Conservation (phyloP, 2,329 filamentous ascomycete genomes). For the Huntiella savannae region DNA sequence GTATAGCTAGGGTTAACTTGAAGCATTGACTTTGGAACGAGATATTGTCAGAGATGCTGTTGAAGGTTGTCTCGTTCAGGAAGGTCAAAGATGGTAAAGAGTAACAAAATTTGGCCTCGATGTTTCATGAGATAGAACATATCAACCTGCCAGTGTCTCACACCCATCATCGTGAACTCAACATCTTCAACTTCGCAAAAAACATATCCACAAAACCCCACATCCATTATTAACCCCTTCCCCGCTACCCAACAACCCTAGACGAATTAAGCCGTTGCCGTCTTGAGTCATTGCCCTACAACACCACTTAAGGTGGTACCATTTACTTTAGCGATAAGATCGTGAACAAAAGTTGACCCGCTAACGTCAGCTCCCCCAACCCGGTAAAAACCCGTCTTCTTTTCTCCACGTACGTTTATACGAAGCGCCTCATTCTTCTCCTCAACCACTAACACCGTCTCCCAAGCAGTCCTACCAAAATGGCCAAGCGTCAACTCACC, state of each 20-base stretch:
- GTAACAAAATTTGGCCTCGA: too few relatives aligned
- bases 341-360: neutral
- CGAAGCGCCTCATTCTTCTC: neutral
- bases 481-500: constrained; percentile 18
- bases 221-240: neutral
- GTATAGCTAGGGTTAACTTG: too few relatives aligned
- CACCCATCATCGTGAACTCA: too few relatives aligned
- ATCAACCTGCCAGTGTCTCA: too few relatives aligned
- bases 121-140: too few relatives aligned
- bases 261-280: neutral
- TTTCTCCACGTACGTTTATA: neutral
- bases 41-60: too few relatives aligned
- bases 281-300: neutral
- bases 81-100: too few relatives aligned
- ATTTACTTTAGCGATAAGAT: neutral
- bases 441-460: neutral
- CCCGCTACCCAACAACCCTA: neutral
- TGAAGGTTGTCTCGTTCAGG: too few relatives aligned
- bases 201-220: too few relatives aligned
- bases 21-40: too few relatives aligned
- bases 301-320: neutral
- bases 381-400: neutral
- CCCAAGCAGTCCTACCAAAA: constrained; percentile 8
- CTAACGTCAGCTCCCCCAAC: too few relatives aligned
- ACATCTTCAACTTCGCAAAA: too few relatives aligned